Evolutionary conservation across 345 rosid species (phyloP).

Genomic region (Chamaenerion angustifolium): DNA sequence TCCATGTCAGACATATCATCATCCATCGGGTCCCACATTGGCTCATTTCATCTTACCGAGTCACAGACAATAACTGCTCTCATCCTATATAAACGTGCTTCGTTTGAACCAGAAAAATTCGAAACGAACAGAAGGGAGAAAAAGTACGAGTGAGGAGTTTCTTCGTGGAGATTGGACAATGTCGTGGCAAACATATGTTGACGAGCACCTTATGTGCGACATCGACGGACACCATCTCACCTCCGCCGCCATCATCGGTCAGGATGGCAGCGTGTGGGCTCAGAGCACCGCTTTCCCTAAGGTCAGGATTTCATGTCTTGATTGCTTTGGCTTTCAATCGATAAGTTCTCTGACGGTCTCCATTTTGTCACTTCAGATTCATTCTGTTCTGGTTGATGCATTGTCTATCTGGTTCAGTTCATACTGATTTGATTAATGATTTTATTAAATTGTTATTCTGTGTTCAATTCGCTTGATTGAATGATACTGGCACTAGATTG

Average conservation of each 20-base stretch:
- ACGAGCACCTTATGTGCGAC: constrained; percentile 33
- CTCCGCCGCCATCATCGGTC: constrained; percentile 32
- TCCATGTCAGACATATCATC: too few relatives aligned
- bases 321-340: background rate
- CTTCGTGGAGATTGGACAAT: constrained; percentile 6
- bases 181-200: constrained; percentile 42
- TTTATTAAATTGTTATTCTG: too few relatives aligned
- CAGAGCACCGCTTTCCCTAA: constrained; percentile 28
- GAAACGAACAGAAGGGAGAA: too few relatives aligned
- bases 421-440: too few relatives aligned
- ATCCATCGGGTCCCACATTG: too few relatives aligned
- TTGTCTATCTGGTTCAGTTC: too few relatives aligned
- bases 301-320: background rate
- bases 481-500: too few relatives aligned
- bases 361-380: too few relatives aligned
- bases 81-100: constrained; percentile 12
- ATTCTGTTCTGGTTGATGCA: too few relatives aligned
- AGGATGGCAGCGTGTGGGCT: constrained; percentile 37
- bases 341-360: background rate
- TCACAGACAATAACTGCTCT: constrained; percentile 5
- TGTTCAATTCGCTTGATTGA: too few relatives aligned
- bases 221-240: constrained; percentile 27
- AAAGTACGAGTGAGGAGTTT: background rate
- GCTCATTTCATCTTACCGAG: background rate
- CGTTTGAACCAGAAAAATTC: constrained; percentile 8